Evolutionary conservation across 2,329 filamentous ascomycete species (phyloP).

Genomic region (Fusarium xylarioides): DNA sequence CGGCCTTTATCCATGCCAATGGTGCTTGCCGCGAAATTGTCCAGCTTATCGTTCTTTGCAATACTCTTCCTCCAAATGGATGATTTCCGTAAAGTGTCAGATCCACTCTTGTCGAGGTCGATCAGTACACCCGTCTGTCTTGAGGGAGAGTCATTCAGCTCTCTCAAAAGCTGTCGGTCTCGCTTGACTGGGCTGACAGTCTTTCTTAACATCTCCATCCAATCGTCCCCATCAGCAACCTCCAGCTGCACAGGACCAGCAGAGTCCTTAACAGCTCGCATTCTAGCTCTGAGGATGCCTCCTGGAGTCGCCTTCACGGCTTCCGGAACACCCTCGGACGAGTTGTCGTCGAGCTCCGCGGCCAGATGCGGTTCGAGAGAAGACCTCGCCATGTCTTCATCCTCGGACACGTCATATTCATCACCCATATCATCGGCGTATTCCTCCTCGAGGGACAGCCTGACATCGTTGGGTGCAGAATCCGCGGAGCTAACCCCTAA

Average conservation of each 20-base stretch:
- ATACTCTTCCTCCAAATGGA: conserved; percentile 49
- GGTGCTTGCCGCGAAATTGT: conserved; percentile 43
- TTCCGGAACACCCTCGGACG: conserved; percentile 62
- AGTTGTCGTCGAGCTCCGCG: conserved; percentile 74
- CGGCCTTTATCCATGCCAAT: conserved; percentile 59
- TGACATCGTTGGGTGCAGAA: conserved; percentile 71
- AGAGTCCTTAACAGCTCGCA: conserved; percentile 70
- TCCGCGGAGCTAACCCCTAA: conserved; percentile 91
- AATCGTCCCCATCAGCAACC: conserved; percentile 79
- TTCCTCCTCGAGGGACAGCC: conserved; percentile 70
- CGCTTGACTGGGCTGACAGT: conserved; percentile 95
- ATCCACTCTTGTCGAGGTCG: conserved; percentile 50
- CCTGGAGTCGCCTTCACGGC: conserved; percentile 61
- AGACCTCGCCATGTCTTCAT: conserved; percentile 81
- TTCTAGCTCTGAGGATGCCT: conserved; percentile 69
- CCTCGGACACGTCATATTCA: conserved; percentile 79
- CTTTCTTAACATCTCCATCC: conserved; percentile 92
- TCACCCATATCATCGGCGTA: conserved; percentile 66
- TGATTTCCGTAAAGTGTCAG: conserved; percentile 58
- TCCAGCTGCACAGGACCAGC: conserved; percentile 67
- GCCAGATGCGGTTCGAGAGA: conserved; percentile 77
- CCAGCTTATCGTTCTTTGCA: conserved; percentile 42
- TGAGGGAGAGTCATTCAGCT: conserved; percentile 64
- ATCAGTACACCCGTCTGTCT: conserved; percentile 41
- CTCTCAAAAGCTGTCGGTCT: conserved; percentile 77